Percentiles rank a stretch among this genome's conserved stretches.
Conservation (phyloP, 1,139 yeast species). For the Scheffersomyces titani region DNA sequence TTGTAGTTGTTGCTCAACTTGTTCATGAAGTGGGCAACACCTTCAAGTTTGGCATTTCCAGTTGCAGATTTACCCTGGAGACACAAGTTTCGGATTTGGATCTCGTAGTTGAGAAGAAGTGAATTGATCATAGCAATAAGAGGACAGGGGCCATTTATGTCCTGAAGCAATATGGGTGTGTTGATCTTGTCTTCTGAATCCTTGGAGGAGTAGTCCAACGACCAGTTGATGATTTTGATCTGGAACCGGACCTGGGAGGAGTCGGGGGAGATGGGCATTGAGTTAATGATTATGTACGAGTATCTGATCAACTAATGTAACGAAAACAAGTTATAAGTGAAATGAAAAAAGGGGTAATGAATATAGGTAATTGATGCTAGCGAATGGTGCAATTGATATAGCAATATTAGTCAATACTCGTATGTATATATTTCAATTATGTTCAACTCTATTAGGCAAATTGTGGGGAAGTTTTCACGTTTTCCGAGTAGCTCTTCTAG, state of each 20-base stretch:
- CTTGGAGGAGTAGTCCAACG: conserved; percentile 15
- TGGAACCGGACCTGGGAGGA: conserved; percentile 10
- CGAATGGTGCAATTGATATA: not conserved
- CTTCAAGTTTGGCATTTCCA: conserved; percentile 9
- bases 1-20: conserved; percentile 21
- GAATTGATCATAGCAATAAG: conserved; percentile 79
- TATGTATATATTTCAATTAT: too few species aligned
- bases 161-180: conserved; percentile 74
- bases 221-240: conserved; percentile 20
- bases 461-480: too few species aligned
- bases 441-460: too few species aligned
- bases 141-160: conserved; percentile 88
- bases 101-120: conserved; percentile 50
- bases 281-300: not conserved
- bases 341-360: too few species aligned
- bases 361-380: not conserved
- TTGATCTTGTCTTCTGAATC: conserved; percentile 22
- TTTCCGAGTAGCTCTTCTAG: too few species aligned
- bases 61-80: conserved; percentile 11
- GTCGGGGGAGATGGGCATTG: not conserved
- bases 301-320: too few species aligned
- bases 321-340: not conserved
- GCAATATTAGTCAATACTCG: too few species aligned
- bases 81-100: conserved; percentile 13
- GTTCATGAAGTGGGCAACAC: conserved; percentile 24